A percentile compares a stretch with the other conserved stretches of the same genome.
Evolutionary conservation across 2,329 filamentous ascomycete genomes (phyloP).

Genomic region (Leptographium flavum): DNA sequence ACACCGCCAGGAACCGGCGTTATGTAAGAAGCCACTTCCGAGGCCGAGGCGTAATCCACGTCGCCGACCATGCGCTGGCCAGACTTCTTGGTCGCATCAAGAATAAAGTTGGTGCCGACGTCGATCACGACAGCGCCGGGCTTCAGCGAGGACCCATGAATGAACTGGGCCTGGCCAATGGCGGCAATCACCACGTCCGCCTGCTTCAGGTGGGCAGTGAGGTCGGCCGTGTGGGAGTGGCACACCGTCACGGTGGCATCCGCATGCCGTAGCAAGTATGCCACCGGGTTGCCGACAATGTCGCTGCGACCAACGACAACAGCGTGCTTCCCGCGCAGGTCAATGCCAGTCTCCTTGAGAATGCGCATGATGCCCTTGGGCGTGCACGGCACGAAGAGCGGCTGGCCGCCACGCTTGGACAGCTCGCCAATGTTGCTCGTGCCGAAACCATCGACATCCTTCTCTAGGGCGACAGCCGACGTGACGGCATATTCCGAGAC

Average conservation of each 20-base stretch:
- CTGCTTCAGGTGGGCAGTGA: conserved; percentile 60
- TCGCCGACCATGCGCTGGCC: conserved; percentile 87
- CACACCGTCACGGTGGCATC: conserved; percentile 95
- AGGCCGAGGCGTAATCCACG: conserved; percentile 78
- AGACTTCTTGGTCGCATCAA: conserved; percentile 80
- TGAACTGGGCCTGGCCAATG: conserved; percentile 74
- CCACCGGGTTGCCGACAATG: conserved; percentile 94
- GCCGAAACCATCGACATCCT: conserved; percentile 97
- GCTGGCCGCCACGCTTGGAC: conserved; percentile 83
- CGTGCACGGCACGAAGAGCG: conserved; percentile 86
- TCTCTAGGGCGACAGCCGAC: conserved; percentile 79
- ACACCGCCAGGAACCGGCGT: conserved; percentile 95
- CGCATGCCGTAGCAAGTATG: conserved; percentile 86
- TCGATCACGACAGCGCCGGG: conserved; percentile 91
- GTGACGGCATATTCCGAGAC: conserved; percentile 86
- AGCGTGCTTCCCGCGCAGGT: conserved; percentile 78
- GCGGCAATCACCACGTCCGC: conserved; percentile 88
- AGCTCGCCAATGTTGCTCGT: conserved; percentile 90
- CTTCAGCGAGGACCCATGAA: conserved; percentile 94
- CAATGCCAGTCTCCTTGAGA: conserved; percentile 67
- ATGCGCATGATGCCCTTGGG: conserved; percentile 95
- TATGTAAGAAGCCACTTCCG: conserved; percentile 77
- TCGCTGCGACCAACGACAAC: conserved; percentile 92
- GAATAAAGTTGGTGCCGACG: conserved; percentile 92
- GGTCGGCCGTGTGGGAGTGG: conserved; percentile 70